Evolutionary conservation across 345 rosid species (phyloP).

Genomic region (Hirschfeldia incana): DNA sequence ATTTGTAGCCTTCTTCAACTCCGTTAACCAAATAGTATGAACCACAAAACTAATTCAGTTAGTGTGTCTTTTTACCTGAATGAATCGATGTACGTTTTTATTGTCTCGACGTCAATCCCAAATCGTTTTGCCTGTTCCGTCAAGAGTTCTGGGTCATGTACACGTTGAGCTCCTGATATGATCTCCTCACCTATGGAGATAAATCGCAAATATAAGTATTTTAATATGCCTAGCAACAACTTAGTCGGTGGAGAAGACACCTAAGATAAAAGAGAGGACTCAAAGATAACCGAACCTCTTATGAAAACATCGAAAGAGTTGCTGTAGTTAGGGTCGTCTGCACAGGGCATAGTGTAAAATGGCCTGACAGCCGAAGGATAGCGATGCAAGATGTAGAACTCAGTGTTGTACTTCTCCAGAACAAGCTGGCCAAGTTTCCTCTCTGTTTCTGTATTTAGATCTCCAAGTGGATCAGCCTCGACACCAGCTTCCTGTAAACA

Average conservation of each 20-base stretch:
- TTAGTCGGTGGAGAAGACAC: neutral
- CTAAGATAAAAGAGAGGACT: neutral
- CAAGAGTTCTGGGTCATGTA: constrained; percentile 62
- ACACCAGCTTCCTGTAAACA: constrained; percentile 5
- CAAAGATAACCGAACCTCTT: neutral
- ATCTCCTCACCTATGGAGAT: constrained; percentile 72
- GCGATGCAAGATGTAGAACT: neutral
- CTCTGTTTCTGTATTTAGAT: neutral
- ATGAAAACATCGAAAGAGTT: neutral
- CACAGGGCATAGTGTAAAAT: neutral
- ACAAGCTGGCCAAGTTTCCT: neutral
- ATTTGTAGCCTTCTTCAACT: neutral
- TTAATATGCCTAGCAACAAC: neutral
- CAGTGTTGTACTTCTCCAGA: neutral
- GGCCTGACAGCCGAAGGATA: neutral
- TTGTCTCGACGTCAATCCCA: constrained; percentile 67
- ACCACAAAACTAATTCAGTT: neutral
- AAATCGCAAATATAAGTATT: neutral
- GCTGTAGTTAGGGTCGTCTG: neutral
- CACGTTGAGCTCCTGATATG: constrained; percentile 83
- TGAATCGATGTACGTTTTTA: constrained; percentile 55
- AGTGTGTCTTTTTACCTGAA: constrained; percentile 57
- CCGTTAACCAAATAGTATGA: neutral
- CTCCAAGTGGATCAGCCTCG: neutral
- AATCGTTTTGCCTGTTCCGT: constrained; percentile 40